A percentile compares a stretch with the other conserved stretches of the same genome.
Evolutionary conservation across 1,284 basidiomycete species (phyloP).

Genomic region (Mycena sp.): DNA sequence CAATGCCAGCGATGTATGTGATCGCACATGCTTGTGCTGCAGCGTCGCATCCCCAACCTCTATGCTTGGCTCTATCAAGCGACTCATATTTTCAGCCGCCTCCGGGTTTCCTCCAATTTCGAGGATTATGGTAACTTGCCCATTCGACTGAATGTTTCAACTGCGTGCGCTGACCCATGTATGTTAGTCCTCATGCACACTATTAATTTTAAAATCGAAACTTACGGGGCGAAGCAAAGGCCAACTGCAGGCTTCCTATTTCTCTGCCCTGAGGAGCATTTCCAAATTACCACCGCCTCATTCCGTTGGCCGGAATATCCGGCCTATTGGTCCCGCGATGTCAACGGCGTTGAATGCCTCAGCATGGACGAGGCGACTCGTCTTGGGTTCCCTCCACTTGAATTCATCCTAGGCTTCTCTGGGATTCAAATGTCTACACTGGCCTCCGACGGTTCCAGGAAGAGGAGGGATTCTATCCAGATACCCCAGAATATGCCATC

Average conservation of each 20-base stretch:
- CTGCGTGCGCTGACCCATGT: conserved; percentile 7
- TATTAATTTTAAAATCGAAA: conserved; percentile 2
- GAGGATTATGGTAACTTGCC: conserved; percentile 9
- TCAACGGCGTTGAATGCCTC: conserved; percentile 5
- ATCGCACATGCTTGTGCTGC: conserved; percentile 4
- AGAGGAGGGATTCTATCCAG: conserved; percentile 8
- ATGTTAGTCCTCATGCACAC: conserved; percentile 7
- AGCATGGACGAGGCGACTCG: background rate
- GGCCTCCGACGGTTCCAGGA: conserved; percentile 6
- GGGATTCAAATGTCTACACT: conserved; percentile 5
- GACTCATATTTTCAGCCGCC: conserved; percentile 11
- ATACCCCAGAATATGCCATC: background rate
- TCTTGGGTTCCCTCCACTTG: conserved; percentile 10
- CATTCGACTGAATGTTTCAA: conserved; percentile 3
- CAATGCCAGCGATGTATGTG: conserved; percentile 6
- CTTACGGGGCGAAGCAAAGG: background rate
- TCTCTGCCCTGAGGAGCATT: conserved; percentile 6
- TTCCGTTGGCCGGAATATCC: conserved; percentile 14
- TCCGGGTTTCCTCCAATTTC: conserved; percentile 5
- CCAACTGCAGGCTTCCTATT: conserved; percentile 5
- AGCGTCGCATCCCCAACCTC: background rate
- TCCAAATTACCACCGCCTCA: conserved; percentile 2
- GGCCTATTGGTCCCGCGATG: conserved; percentile 8
- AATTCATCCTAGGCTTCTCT: background rate
- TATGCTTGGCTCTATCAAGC: conserved; percentile 9